A percentile compares a stretch with the other conserved stretches of the same genome.
Evolutionary conservation across 306 rosid species (phyloP).

Genomic region (Inga oerstediana): DNA sequence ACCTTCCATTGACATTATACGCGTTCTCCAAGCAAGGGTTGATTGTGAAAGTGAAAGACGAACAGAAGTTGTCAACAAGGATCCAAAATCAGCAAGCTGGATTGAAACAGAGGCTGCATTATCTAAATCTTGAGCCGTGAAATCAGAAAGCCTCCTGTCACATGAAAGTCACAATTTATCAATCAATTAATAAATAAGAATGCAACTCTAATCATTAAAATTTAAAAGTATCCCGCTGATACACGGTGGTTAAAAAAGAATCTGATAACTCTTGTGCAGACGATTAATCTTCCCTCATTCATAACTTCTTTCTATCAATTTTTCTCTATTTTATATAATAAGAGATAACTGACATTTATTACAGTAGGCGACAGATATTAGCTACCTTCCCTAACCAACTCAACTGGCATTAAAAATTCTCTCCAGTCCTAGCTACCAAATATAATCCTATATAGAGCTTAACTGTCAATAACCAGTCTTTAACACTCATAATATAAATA

Average conservation of each 20-base stretch:
- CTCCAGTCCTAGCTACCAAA: neutral
- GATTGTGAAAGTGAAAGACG: constrained; percentile 50
- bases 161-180: constrained; percentile 30
- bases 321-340: neutral
- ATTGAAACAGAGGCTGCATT: constrained; percentile 57
- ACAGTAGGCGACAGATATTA: neutral
- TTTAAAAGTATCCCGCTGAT: neutral
- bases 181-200: constrained; percentile 13
- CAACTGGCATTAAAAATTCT: neutral
- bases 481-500: neutral
- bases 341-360: neutral
- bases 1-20: constrained; percentile 72
- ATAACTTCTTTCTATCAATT: neutral
- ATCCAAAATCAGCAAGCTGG: constrained; percentile 66
- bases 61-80: constrained; percentile 63
- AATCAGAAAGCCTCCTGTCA: constrained; percentile 59
- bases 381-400: neutral
- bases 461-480: neutral
- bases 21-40: constrained; percentile 75
- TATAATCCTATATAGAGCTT: neutral
- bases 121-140: constrained; percentile 51
- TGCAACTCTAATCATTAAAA: constrained; percentile 7
- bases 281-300: neutral
- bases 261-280: neutral
- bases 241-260: neutral